Base-by-base conservation (phyloP, 441 rosid species). In the Adansonia madagascariensis region DNA sequence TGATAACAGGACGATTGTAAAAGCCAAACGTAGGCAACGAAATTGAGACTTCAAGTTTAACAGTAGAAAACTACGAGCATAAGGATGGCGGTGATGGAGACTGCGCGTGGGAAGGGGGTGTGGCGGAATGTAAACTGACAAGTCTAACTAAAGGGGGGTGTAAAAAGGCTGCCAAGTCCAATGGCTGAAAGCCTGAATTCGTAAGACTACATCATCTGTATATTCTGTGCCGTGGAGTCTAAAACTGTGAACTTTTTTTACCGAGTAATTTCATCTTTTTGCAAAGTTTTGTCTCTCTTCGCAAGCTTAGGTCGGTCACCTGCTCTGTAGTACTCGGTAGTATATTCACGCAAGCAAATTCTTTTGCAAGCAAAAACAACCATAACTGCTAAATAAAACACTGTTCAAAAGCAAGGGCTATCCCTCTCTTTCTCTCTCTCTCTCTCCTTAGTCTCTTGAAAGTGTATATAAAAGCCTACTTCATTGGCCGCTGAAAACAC, bases 401-500 rank as follows among this genome's bases (percentile, higher is more conserved):
- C 49, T 20, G 65, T 64, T 41, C 57, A 41, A 41, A 82, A 59
- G 22, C 65, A 68, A 18, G 44, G n/a, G 18, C 27, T 27, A 27
- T 27, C 35, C 53, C 56, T 4, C 43, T 39, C 43, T 39, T 5
- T 39, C 43, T 39, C 43, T 71, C 60, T 64, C 50, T 73, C 43
- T 60, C 65, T 43, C 20, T 39, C 59, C 4, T 3, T 31, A 1
- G 69, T 15, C 20, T 31, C 46, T 18, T 31, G 35, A 78, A 80
- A 75, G 76, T 80, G 60, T 12, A 52, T 57, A n/a, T 31, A 71
- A 20, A 82, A 78, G 60, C 67, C 39, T 62, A 78, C 52, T 56
- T 56, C 70, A 50, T 53, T 57, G 65, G 72, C 80, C 55, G 75
- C 53, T n/a, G n/a, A 5, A 79, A 80, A 81, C 80, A 59, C 84